These are phyloP conservation scores for Schrenkiella parvula DNA, from an alignment of 345 rosid genomes.

Conservation along the genomic window DNA sequence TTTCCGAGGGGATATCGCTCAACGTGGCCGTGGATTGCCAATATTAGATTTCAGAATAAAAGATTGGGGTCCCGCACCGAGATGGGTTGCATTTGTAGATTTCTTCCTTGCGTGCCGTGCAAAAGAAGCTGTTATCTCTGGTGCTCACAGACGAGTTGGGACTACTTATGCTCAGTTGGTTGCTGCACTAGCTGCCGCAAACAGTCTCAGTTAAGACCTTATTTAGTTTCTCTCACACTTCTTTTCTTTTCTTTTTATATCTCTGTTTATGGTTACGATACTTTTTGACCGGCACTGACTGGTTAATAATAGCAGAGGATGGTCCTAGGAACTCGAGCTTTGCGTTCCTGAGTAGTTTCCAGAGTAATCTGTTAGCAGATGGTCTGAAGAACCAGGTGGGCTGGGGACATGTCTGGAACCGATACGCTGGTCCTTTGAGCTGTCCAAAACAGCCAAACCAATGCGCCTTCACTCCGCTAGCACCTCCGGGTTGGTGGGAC, in stretches of 20 bases:
- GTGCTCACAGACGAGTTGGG: conserved; percentile 89
- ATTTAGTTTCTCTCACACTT: neutral
- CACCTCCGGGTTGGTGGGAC: conserved; percentile 99
- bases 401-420: conserved; percentile 98
- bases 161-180: conserved; percentile 91
- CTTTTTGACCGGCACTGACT: neutral
- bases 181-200: conserved; percentile 87
- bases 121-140: conserved; percentile 68
- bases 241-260: neutral
- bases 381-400: conserved; percentile 80
- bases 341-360: conserved; percentile 84
- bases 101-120: conserved; percentile 94
- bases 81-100: conserved; percentile 99
- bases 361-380: conserved; percentile 56
- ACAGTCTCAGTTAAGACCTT: conserved; percentile 55
- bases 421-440: conserved; percentile 91
- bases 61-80: conserved; percentile 99
- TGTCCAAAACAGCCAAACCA: conserved; percentile 69
- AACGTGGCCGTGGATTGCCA: conserved; percentile 33
- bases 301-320: conserved; percentile 47
- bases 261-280: neutral
- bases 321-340: conserved; percentile 50
- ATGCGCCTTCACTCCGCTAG: conserved; percentile 83
- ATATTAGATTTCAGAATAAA: conserved; percentile 64
- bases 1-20: conserved; percentile 60